Conservation (phyloP, 257 asterid species). For the Solanum chilense region DNA sequence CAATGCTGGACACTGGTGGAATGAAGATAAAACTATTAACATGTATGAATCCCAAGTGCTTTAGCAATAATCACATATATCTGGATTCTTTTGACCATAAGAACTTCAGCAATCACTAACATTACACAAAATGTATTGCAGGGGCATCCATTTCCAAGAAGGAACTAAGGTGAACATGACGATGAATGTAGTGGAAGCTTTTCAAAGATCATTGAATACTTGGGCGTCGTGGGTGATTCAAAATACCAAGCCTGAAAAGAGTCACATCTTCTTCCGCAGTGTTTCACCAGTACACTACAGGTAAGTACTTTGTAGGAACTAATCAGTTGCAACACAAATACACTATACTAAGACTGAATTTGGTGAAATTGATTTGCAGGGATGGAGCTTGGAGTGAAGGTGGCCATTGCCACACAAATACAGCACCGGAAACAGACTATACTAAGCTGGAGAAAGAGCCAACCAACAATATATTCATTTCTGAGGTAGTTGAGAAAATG, state of each 20-base stretch:
- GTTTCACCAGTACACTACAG: conserved; percentile 86
- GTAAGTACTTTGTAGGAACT: conserved; percentile 6
- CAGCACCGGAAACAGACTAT: conserved; percentile 35
- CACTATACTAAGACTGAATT: neutral
- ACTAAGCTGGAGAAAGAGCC: conserved; percentile 34
- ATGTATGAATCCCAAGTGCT: conserved; percentile 23
- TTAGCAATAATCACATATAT: neutral
- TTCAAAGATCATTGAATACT: conserved; percentile 49
- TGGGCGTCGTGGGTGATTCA: conserved; percentile 38
- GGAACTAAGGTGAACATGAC: conserved; percentile 52
- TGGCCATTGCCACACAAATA: conserved; percentile 25
- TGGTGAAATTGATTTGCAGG: conserved; percentile 11
- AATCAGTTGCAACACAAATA: neutral
- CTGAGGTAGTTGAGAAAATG: conserved; percentile 30
- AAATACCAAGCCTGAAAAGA: conserved; percentile 28
- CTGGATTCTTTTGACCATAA: neutral
- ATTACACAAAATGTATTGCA: conserved; percentile 2
- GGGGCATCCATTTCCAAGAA: conserved; percentile 85
- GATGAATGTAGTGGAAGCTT: conserved; percentile 72
- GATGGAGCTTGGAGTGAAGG: conserved; percentile 36
- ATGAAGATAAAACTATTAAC: conserved; percentile 55
- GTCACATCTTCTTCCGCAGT: conserved; percentile 55
- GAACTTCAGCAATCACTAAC: neutral
- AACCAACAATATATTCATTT: conserved; percentile 25
- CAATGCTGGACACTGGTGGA: conserved; percentile 98